A percentile compares a stretch with the other conserved stretches of the same genome.
These are phyloP conservation scores for Cryptococcus sp. DNA, from an alignment of 1,284 basidiomycete species.

Conservation along the genomic window DNA sequence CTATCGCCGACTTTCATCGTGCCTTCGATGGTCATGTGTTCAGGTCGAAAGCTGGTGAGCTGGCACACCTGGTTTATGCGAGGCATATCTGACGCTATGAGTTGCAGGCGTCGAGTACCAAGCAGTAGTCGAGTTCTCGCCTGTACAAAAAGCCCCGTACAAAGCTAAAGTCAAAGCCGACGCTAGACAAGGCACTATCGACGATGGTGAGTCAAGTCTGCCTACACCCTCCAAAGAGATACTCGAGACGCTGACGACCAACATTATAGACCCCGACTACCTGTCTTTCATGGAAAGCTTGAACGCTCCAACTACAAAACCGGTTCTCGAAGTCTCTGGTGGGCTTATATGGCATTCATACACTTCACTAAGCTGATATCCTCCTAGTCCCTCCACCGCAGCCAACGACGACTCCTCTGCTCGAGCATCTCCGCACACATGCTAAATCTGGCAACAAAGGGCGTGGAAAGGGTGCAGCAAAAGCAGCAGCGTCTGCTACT, in stretches of 20 bases:
- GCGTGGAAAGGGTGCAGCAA: conserved; percentile 39
- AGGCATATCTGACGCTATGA: conserved; percentile 8
- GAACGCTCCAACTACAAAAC: conserved; percentile 40
- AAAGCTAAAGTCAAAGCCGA: conserved; percentile 46
- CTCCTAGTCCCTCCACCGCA: conserved; percentile 26
- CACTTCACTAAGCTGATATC: not conserved
- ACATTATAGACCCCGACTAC: conserved; percentile 68
- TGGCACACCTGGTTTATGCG: not conserved
- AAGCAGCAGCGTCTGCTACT: conserved; percentile 17
- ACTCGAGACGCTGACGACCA: not conserved
- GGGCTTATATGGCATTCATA: conserved; percentile 26
- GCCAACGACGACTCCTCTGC: conserved; percentile 77
- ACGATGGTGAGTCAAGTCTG: conserved; percentile 37
- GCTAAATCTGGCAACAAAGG: conserved; percentile 64
- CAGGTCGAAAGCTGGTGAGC: conserved; percentile 81
- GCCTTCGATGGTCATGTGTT: conserved; percentile 92
- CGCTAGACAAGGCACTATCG: conserved; percentile 48
- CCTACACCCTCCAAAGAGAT: not conserved
- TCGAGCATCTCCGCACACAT: conserved; percentile 76
- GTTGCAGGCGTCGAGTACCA: conserved; percentile 75
- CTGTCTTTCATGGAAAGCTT: conserved; percentile 72
- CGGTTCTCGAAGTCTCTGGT: conserved; percentile 67
- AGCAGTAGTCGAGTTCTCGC: conserved; percentile 91
- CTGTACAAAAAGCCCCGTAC: conserved; percentile 69
- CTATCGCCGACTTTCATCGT: conserved; percentile 72